Conservation (phyloP, 1,139 yeast genomes). For the Magnusiomyces suaveolens region DNA sequence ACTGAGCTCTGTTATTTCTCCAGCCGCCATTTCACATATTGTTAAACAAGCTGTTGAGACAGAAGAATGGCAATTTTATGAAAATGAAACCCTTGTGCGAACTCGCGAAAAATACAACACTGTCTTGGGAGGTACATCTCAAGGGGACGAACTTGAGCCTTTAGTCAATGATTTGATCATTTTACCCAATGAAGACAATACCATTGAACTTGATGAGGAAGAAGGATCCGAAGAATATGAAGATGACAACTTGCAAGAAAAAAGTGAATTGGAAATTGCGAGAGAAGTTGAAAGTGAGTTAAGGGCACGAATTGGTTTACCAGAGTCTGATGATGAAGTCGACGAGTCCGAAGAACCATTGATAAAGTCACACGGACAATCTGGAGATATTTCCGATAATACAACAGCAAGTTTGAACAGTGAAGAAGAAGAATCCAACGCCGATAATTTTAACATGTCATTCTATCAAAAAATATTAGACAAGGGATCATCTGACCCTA, state of each 20-base stretch:
- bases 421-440: too few species aligned
- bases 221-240: slow-evolving; percentile 21
- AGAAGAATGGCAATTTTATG: slow-evolving; percentile 74
- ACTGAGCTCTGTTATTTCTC: slow-evolving; percentile 68
- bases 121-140: slow-evolving; percentile 72
- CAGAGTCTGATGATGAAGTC: slow-evolving; percentile 37
- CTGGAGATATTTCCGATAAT: too few species aligned
- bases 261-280: not conserved
- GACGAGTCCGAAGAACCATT: slow-evolving; percentile 37
- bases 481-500: not conserved
- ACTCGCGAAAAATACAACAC: slow-evolving; percentile 92
- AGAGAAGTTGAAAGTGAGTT: not conserved
- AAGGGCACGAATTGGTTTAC: too few species aligned
- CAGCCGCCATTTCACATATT: slow-evolving; percentile 48
- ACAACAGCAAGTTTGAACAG: too few species aligned
- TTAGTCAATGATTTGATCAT: slow-evolving; percentile 31
- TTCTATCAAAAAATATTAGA: too few species aligned
- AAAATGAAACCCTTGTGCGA: slow-evolving; percentile 71
- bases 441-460: too few species aligned
- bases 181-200: slow-evolving; percentile 24
- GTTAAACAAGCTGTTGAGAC: slow-evolving; percentile 49
- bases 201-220: slow-evolving; percentile 35
- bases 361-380: too few species aligned
- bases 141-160: slow-evolving; percentile 42
- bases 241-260: not conserved